Evolutionary conservation across 2,329 filamentous ascomycete genomes (phyloP), one percentile per base, ranked within the genome.

Genomic region (Diatrype stigma): DNA sequence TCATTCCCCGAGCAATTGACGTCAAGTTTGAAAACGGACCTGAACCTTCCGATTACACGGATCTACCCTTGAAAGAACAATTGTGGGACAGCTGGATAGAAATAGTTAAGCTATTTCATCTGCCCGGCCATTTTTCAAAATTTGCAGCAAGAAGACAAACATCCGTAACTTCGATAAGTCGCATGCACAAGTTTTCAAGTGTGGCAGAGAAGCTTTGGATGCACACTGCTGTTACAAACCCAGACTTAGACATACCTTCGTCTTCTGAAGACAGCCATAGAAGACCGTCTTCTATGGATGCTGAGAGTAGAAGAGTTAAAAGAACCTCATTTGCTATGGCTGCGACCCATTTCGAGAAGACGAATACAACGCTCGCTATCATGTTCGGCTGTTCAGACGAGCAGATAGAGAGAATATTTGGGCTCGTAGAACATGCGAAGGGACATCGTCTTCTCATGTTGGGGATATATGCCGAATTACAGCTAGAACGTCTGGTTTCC

Each of bases 41-140:
- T 4, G 3, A 1, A 26, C 2, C 2, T 17, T 14, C 17, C 45
- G 19, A 42, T 35, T 52, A 42, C 6, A 44, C 45, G 2, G 28
- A 22, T 5, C 12, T 51, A 22, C 45, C 45, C 17, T 14, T 48
- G 23, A 3, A 4, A 17, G 23, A 44, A 30, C 5, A 21, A 34
- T 47, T n/a, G 14, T 51, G 49, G 49, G 6, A 37, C 11, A 30
- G 10, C 10, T 30, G 26, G 26, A 5, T 5, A 30, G 32, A 45
- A 14, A 5, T 51, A 23, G 32, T 45, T 8, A 1, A 16, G 10
- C 45, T 45, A 6, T 51, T 51, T 37, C 38, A 51, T 12, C 22
- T 51, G 22, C 49, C 50, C 32, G 37, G 23, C 19, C 50, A 51
- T 42, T 51, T 48, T 17, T 37, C 38, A 30, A 51, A n/a, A 21